Percentiles rank a stretch among this genome's conserved stretches.
Evolutionary conservation across 257 asterid genomes (phyloP).

Genomic region (Solanum verrucosum): DNA sequence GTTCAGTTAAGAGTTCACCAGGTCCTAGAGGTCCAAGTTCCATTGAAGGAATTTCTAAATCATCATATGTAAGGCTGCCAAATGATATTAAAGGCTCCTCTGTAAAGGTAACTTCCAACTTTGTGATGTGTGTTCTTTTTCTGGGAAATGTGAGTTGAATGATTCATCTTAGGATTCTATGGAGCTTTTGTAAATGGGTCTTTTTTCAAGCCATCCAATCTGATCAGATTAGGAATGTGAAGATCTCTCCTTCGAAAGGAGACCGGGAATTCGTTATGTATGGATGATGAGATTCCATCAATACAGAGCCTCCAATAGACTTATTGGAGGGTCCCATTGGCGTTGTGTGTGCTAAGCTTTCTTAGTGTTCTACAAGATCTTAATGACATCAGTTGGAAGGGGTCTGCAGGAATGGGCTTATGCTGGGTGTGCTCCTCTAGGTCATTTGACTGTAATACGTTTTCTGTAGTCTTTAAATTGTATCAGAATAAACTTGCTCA

Average conservation of each 20-base stretch:
- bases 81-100: constrained; percentile 84
- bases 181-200: not conserved
- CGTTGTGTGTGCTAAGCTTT: not conserved
- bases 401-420: not conserved
- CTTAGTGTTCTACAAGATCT: not conserved
- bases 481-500: not conserved
- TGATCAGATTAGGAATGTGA: not conserved
- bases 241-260: not conserved
- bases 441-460: not conserved
- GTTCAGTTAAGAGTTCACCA: constrained; percentile 38
- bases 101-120: constrained; percentile 48
- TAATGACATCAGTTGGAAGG: not conserved
- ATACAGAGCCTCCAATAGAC: not conserved
- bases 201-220: not conserved
- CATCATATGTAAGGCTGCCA: constrained; percentile 81
- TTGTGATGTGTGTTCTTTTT: not conserved
- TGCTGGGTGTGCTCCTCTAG: not conserved
- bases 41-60: constrained; percentile 90
- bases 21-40: constrained; percentile 70
- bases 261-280: not conserved
- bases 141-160: not conserved
- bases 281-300: not conserved
- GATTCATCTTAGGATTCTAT: not conserved
- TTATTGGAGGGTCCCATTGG: not conserved
- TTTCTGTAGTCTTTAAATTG: not conserved